Evolutionary conservation across 768 basidiomycete species (phyloP).

Genomic region (Amanita muscaria): DNA sequence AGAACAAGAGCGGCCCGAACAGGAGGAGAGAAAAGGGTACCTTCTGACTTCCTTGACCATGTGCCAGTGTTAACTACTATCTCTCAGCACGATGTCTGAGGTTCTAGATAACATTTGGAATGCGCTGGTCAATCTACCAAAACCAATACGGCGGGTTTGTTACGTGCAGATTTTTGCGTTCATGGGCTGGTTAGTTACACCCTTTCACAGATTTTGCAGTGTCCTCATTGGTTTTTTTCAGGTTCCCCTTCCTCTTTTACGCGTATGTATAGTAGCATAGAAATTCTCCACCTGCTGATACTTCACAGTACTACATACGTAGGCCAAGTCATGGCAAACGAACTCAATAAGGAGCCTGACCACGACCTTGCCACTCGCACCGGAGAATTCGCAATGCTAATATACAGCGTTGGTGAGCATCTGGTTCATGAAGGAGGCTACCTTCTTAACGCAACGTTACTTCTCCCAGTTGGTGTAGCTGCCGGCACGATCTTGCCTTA

Average conservation of each 20-base stretch:
- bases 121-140: slow-evolving; percentile 69
- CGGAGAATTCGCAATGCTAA: slow-evolving; percentile 82
- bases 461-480: slow-evolving; percentile 62
- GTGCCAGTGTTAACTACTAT: slow-evolving; percentile 6
- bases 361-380: slow-evolving; percentile 75
- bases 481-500: slow-evolving; percentile 78
- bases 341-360: slow-evolving; percentile 66
- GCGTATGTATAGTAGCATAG: slow-evolving; percentile 39
- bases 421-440: neutral
- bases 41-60: slow-evolving; percentile 8
- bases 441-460: slow-evolving; percentile 9
- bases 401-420: slow-evolving; percentile 77
- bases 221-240: slow-evolving; percentile 18
- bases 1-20: slow-evolving; percentile 57
- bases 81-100: slow-evolving; percentile 52
- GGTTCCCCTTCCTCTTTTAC: slow-evolving; percentile 96
- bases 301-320: slow-evolving; percentile 76
- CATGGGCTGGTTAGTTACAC: slow-evolving; percentile 75
- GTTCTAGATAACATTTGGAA: slow-evolving; percentile 70
- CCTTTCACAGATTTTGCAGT: neutral
- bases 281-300: neutral
- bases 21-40: slow-evolving; percentile 32
- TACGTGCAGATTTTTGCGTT: slow-evolving; percentile 92
- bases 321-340: slow-evolving; percentile 87
- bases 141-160: slow-evolving; percentile 81